Evolutionary conservation across 1,139 yeast genomes (phyloP).

Genomic region (Candida sp.): DNA sequence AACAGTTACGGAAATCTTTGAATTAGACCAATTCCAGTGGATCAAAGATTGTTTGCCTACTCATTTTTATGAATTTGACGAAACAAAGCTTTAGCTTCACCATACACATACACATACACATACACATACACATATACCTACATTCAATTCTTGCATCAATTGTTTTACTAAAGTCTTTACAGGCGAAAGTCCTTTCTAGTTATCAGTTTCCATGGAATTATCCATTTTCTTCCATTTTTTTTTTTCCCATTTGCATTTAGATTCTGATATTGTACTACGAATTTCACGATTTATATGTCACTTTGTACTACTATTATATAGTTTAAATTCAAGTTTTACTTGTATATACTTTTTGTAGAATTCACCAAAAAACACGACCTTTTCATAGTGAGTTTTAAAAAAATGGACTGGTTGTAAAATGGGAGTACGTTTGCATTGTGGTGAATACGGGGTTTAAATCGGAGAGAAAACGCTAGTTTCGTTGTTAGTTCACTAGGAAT

Average conservation of each 20-base stretch:
- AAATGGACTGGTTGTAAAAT: background rate
- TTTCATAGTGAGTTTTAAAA: background rate
- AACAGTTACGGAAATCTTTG: conserved; percentile 12
- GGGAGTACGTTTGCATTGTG: background rate
- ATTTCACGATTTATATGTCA: too few relatives aligned
- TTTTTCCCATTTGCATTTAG: background rate
- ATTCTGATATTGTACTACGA: background rate
- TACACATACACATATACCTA: background rate
- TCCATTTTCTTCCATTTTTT: background rate
- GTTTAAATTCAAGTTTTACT: background rate
- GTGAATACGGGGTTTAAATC: background rate
- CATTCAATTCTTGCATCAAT: background rate
- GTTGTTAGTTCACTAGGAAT: background rate
- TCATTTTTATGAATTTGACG: background rate
- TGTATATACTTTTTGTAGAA: background rate
- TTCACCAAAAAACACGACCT: background rate
- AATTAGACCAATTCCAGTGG: conserved; percentile 16
- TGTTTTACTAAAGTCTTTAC: background rate
- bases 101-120: background rate
- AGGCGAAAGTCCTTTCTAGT: too few relatives aligned
- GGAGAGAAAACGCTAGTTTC: background rate
- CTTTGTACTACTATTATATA: background rate
- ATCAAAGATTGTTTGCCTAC: conserved; percentile 14
- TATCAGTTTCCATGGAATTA: background rate
- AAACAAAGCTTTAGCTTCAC: background rate